Evolutionary conservation across 1,284 basidiomycete species (phyloP).

Genomic region (Grifola frondosa): DNA sequence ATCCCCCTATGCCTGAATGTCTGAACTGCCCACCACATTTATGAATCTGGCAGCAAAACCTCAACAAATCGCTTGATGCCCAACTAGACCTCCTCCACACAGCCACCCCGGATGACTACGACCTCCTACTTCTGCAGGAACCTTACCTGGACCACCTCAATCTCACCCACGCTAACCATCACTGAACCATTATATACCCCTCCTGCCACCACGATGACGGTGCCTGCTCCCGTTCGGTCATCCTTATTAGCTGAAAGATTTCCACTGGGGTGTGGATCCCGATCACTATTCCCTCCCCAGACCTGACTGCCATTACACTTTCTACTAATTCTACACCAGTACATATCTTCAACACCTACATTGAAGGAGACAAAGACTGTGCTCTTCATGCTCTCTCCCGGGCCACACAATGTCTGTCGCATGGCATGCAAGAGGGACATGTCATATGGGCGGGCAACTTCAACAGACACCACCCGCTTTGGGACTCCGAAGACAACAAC

Average conservation of each 20-base stretch:
- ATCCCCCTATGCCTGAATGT: no score
- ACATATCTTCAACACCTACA: slow-evolving; percentile 38
- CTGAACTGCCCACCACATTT: no score
- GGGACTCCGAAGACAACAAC: slow-evolving; percentile 39
- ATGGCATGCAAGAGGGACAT: slow-evolving; percentile 5
- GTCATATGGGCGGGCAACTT: slow-evolving; percentile 46
- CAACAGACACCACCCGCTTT: slow-evolving; percentile 49
- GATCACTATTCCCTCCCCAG: slow-evolving; percentile 22
- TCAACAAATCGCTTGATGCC: slow-evolving; percentile 30
- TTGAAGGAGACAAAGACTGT: slow-evolving; percentile 26
- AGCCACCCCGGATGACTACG: slow-evolving; percentile 18
- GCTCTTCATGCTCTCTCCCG: slow-evolving; percentile 17
- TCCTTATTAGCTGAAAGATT: slow-evolving; percentile 30
- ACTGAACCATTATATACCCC: slow-evolving; percentile 32
- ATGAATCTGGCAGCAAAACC: slow-evolving; percentile 30
- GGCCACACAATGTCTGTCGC: not conserved
- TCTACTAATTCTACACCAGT: slow-evolving; percentile 6
- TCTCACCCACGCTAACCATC: slow-evolving; percentile 13
- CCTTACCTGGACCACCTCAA: slow-evolving; percentile 27
- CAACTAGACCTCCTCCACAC: slow-evolving; percentile 23
- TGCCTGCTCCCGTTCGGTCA: slow-evolving; percentile 21
- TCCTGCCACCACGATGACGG: slow-evolving; percentile 11
- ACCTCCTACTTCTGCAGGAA: slow-evolving; percentile 36
- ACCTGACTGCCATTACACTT: slow-evolving; percentile 32
- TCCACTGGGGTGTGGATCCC: slow-evolving; percentile 26